Conservation (phyloP, 1,284 basidiomycete species). For the Meira nashicola region DNA sequence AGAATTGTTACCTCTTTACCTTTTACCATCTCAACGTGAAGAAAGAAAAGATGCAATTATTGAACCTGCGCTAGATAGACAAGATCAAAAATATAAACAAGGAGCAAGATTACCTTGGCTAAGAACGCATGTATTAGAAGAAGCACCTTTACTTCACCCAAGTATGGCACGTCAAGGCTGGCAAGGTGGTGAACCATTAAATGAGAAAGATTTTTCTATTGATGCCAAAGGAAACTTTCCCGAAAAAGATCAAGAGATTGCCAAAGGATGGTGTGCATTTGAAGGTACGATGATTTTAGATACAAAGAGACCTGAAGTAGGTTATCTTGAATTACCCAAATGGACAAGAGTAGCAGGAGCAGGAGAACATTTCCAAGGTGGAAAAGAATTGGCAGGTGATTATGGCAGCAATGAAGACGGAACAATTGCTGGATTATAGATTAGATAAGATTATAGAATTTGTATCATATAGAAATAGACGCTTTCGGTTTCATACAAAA, state of each 20-base stretch:
- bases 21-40: constrained; percentile 14
- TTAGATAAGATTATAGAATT: no score
- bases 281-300: constrained; percentile 29
- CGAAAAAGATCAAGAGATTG: constrained; percentile 14
- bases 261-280: constrained; percentile 4
- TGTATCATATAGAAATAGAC: no score
- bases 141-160: constrained; percentile 47
- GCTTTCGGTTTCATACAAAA: no score
- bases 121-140: constrained; percentile 34
- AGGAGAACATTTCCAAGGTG: constrained; percentile 33
- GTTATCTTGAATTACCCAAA: constrained; percentile 35
- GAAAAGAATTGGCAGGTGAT: constrained; percentile 11
- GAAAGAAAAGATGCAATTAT: not conserved
- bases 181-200: constrained; percentile 11
- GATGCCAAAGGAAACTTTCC: constrained; percentile 10
- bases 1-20: constrained; percentile 26
- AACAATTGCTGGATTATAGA: constrained; percentile 2
- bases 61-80: not conserved
- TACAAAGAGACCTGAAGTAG: constrained; percentile 34
- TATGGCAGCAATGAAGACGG: not conserved
- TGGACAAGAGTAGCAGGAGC: constrained; percentile 28
- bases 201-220: constrained; percentile 15
- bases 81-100: not conserved
- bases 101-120: constrained; percentile 28
- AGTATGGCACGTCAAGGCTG: constrained; percentile 26